Evolutionary conservation across 441 rosid species (phyloP).

Genomic region (Hura crepitans): DNA sequence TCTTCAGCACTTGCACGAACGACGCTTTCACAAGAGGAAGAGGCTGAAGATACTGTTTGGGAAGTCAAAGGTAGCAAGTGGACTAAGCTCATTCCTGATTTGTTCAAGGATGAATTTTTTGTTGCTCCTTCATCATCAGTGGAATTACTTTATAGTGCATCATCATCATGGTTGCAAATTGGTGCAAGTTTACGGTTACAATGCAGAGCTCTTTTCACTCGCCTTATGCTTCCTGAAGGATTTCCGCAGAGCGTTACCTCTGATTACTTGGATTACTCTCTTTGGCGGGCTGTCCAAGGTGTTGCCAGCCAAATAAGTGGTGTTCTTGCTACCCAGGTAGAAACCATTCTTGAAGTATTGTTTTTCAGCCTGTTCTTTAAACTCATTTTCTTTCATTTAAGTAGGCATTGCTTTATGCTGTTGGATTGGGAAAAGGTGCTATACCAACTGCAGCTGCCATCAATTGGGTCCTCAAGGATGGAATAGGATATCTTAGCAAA

Average conservation of each 20-base stretch:
- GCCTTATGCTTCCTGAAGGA: conserved; percentile 83
- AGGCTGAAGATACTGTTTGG: conserved; percentile 42
- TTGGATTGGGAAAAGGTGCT: conserved; percentile 95
- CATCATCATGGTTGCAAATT: conserved; percentile 31
- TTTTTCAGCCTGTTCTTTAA: not conserved
- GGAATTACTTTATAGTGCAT: conserved; percentile 1
- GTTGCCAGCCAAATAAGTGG: conserved; percentile 87
- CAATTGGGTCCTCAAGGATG: conserved; percentile 96
- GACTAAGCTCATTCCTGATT: conserved; percentile 54
- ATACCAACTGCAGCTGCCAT: conserved; percentile 95
- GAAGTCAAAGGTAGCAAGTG: conserved; percentile 75
- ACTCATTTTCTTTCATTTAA: not conserved
- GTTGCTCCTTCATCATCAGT: conserved; percentile 28
- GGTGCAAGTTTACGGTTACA: conserved; percentile 37
- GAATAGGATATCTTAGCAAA: conserved; percentile 91
- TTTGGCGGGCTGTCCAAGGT: conserved; percentile 94
- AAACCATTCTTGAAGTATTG: not conserved
- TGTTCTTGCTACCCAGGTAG: conserved; percentile 92
- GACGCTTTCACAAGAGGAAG: conserved; percentile 21
- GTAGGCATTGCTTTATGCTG: conserved; percentile 91
- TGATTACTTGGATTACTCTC: conserved; percentile 86
- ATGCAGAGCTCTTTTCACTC: conserved; percentile 41
- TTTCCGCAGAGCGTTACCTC: conserved; percentile 74
- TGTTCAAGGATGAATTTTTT: conserved; percentile 47
- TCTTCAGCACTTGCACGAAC: conserved; percentile 42